Evolutionary conservation across 164 flowering plant genomes (phyloP), one percentile per base, ranked within the genome.

Genomic region (Amborella trichopoda): DNA sequence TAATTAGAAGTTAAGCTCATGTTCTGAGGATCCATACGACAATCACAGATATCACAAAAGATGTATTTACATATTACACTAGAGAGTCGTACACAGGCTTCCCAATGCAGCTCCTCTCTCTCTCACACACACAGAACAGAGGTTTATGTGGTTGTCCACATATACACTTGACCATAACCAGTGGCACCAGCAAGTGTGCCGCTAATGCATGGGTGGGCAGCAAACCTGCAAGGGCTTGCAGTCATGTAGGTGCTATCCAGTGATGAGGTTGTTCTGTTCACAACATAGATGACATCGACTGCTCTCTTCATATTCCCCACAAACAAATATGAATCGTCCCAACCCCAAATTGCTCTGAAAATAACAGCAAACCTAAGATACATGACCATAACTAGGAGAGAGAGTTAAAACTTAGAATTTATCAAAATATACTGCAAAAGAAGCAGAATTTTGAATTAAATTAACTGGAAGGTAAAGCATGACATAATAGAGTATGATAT

Each of bases 291-390:
- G 24, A 83, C 77, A 66, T 91, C 96, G 36, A 86, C 75, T 56
- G 70, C 87, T 65, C 83, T 78, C 40, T 59, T 71, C 76, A 70
- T 76, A 42, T 75, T 86, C 26, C 96, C 98, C 26, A 86, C 64
- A 62, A 73, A 83, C 37, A 91, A 26, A 44, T 66, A 57, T 16
- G 74, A 70, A 62, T 86, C 94, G 50, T 83, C 87, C 98, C 98
- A 91, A 9, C 93, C 98, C 96, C 98, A 91, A 54, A 80, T 74
- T 21, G 80, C 90, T 62, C 96, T 90, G 16, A 6, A 1, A 6
- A 8, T 1, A 10, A 37, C n/a, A 37, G 6, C 16, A 21, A 37
- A n/a, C 19, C 6, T n/a, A 30, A 30, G 34, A 37, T 21, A 37
- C 6, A 14, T 2, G 19, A n/a, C 16, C 9, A 14, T 18, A 37